Evolutionary conservation across 441 rosid genomes (phyloP).

Genomic region (Euphorbia neoarborescens): DNA sequence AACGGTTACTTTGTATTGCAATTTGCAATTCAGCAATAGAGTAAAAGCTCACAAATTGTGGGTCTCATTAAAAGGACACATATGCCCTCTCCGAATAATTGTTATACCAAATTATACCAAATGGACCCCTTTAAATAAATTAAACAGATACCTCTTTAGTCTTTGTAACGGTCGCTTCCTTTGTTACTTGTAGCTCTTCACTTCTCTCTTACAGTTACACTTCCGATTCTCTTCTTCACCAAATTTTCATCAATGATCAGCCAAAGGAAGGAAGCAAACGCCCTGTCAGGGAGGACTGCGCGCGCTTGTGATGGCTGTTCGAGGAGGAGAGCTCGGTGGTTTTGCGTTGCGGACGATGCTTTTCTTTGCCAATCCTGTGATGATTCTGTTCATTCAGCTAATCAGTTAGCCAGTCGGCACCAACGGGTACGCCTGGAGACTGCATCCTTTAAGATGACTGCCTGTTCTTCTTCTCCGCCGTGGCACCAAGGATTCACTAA

Average conservation of each 20-base stretch:
- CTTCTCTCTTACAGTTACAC: background rate
- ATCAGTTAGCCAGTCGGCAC: slow-evolving; percentile 63
- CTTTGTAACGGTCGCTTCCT: slow-evolving; percentile 18
- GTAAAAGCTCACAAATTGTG: slow-evolving; percentile 14
- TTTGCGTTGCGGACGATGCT: slow-evolving; percentile 62
- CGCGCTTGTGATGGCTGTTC: slow-evolving; percentile 61
- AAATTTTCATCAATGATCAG: slow-evolving; percentile 24
- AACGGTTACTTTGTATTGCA: no score
- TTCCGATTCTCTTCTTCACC: background rate
- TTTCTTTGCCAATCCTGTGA: slow-evolving; percentile 71
- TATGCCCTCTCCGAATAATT: slow-evolving; percentile 11
- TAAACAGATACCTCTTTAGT: slow-evolving; percentile 10
- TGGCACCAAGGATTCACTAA: slow-evolving; percentile 66
- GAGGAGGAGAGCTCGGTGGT: slow-evolving; percentile 56
- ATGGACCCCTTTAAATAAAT: slow-evolving; percentile 17
- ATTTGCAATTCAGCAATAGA: background rate
- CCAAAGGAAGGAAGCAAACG: slow-evolving; percentile 33
- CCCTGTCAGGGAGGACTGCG: slow-evolving; percentile 43
- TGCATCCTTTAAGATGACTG: slow-evolving; percentile 19
- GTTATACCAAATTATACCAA: slow-evolving; percentile 19
- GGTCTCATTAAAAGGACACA: slow-evolving; percentile 10
- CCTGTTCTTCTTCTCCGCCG: slow-evolving; percentile 24
- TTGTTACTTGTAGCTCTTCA: background rate
- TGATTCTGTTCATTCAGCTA: slow-evolving; percentile 67
- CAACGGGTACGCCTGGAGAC: slow-evolving; percentile 48